These are phyloP conservation scores for Kuraishia capsulata DNA, from an alignment of 805 yeast species.

Conservation along the genomic window DNA sequence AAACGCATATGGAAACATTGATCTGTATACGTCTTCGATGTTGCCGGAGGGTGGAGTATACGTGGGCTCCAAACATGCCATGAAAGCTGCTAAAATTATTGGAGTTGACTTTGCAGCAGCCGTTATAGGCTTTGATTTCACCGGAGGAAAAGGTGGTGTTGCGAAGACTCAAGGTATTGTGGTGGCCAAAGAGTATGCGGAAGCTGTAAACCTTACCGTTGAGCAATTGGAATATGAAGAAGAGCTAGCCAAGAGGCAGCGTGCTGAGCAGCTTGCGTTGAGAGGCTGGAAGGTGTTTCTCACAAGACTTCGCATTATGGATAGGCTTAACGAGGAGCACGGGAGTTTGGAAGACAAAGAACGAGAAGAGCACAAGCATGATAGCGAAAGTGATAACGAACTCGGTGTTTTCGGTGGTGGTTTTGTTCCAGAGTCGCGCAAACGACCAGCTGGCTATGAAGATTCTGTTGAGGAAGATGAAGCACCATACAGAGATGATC, in stretches of 20 bases:
- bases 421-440: constrained; percentile 1
- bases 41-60: constrained; percentile 72
- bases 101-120: constrained; percentile 81
- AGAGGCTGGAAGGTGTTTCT: constrained; percentile 45
- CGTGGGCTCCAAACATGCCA: constrained; percentile 43
- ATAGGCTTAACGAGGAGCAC: constrained; percentile 37
- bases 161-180: constrained; percentile 73
- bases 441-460: constrained; percentile 2
- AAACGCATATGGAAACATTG: constrained; percentile 79
- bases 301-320: constrained; percentile 37
- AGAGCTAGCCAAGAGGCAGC: constrained; percentile 30
- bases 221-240: constrained; percentile 41
- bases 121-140: constrained; percentile 77
- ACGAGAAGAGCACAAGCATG: constrained; percentile 7
- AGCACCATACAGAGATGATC: constrained; percentile 1
- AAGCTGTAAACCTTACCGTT: constrained; percentile 47
- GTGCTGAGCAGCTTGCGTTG: constrained; percentile 39
- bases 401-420: constrained; percentile 8
- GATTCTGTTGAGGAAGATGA: constrained; percentile 6
- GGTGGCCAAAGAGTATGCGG: constrained; percentile 50
- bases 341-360: constrained; percentile 27
- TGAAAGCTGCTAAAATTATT: constrained; percentile 61
- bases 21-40: constrained; percentile 71
- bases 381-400: constrained; percentile 5
- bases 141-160: constrained; percentile 24